Percentiles rank a stretch among this genome's conserved stretches.
These are phyloP conservation scores for Vanrija pseudolonga DNA, from an alignment of 1,284 basidiomycete species.

Conservation along the genomic window DNA sequence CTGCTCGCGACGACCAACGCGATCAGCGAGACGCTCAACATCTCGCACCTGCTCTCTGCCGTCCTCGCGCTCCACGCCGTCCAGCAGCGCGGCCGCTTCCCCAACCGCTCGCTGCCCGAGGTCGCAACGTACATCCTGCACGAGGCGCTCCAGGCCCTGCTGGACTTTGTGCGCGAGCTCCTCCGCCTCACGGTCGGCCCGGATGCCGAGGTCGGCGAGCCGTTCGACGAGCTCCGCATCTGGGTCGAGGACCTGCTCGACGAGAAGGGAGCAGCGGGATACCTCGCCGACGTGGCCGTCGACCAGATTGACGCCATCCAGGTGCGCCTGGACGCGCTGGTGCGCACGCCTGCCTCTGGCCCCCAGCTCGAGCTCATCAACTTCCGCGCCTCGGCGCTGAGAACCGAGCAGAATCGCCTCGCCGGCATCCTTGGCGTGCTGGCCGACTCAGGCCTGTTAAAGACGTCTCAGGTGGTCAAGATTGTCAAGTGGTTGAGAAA, in stretches of 20 bases:
- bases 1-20: conserved; percentile 30
- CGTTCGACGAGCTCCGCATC: conserved; percentile 28
- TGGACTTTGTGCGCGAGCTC: conserved; percentile 36
- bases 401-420: conserved; percentile 38
- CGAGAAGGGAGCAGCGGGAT: conserved; percentile 27
- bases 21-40: conserved; percentile 27
- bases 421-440: conserved; percentile 29
- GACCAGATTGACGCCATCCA: conserved; percentile 35
- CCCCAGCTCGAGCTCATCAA: conserved; percentile 32
- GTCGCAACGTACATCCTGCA: conserved; percentile 38
- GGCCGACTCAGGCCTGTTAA: conserved; percentile 30
- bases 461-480: conserved; percentile 40
- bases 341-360: conserved; percentile 21
- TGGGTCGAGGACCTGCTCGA: conserved; percentile 33
- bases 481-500: conserved; percentile 44
- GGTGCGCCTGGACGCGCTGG: conserved; percentile 20
- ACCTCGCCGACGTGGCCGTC: conserved; percentile 36
- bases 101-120: conserved; percentile 33
- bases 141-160: conserved; percentile 28
- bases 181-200: conserved; percentile 26
- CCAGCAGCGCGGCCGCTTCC: conserved; percentile 27
- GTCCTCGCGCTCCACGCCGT: conserved; percentile 37
- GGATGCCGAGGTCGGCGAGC: conserved; percentile 20
- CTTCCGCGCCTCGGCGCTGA: conserved; percentile 29
- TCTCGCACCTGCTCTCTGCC: conserved; percentile 39